Percentiles rank a stretch among this genome's conserved stretches.
Conservation (phyloP, 768 basidiomycete genomes). For the Agaricus sinodeliciosus region DNA sequence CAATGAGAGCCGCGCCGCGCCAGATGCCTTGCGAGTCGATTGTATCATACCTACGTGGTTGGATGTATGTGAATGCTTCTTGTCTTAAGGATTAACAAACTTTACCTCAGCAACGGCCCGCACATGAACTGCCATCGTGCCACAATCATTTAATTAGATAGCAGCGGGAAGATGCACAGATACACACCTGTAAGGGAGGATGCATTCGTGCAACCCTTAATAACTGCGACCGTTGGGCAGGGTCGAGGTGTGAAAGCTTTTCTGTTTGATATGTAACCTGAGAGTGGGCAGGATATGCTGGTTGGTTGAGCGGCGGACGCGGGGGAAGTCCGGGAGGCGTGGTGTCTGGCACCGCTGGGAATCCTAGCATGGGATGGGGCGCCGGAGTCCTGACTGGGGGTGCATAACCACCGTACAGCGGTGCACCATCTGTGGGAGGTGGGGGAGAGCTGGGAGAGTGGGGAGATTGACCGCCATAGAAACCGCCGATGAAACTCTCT, state of each 20-base stretch:
- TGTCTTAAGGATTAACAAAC: constrained; percentile 1
- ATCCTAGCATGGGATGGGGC: not conserved
- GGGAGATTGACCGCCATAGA: constrained; percentile 26
- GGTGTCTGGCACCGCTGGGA: not conserved
- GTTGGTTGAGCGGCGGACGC: not conserved
- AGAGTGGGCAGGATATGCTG: constrained; percentile 12
- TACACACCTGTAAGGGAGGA: constrained; percentile 63
- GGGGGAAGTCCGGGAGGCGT: not conserved
- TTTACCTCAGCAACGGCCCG: constrained; percentile 67
- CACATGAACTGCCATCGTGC: constrained; percentile 64
- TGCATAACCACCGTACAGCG: not conserved
- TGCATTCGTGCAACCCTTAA: constrained; percentile 61
- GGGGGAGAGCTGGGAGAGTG: constrained; percentile 43
- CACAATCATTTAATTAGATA: not conserved
- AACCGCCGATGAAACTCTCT: constrained; percentile 56
- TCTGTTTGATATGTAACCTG: constrained; percentile 27
- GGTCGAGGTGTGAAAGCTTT: constrained; percentile 43
- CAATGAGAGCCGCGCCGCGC: constrained; percentile 84
- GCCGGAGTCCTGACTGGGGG: not conserved
- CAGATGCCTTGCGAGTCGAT: constrained; percentile 72
- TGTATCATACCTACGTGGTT: constrained; percentile 67
- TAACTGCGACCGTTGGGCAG: constrained; percentile 60
- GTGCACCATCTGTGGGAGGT: constrained; percentile 40
- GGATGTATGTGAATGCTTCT: not conserved
- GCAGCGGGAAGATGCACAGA: not conserved